These are phyloP conservation scores for Pseudogymnoascus sp. DNA, from an alignment of 2,329 filamentous ascomycete species.

Conservation along the genomic window DNA sequence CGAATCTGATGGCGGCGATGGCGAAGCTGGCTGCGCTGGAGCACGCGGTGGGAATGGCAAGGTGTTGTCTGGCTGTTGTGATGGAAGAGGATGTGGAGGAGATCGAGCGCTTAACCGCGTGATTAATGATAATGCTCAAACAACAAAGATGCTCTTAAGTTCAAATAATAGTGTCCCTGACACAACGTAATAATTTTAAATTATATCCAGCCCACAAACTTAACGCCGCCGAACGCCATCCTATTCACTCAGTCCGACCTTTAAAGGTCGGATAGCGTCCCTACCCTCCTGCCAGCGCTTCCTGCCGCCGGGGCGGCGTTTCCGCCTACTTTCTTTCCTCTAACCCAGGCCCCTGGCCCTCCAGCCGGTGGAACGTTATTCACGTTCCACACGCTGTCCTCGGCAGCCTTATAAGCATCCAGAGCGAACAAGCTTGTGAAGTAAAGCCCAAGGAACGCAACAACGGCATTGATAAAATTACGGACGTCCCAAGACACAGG, in stretches of 20 bases:
- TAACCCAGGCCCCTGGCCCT: neutral
- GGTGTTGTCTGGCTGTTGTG: conserved; percentile 65
- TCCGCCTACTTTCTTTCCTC: conserved; percentile 1
- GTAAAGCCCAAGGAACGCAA: conserved; percentile 53
- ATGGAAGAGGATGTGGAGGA: conserved; percentile 53
- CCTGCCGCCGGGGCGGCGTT: neutral
- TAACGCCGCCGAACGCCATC: neutral
- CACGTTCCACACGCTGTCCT: conserved; percentile 28
- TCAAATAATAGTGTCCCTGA: neutral
- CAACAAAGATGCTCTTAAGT: neutral
- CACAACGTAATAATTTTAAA: neutral
- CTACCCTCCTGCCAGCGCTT: neutral
- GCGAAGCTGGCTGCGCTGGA: conserved; percentile 75
- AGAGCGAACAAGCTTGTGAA: conserved; percentile 54
- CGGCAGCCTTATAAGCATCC: conserved; percentile 53
- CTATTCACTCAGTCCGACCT: neutral
- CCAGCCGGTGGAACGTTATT: neutral
- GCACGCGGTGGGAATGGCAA: conserved; percentile 60
- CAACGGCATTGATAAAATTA: conserved; percentile 40
- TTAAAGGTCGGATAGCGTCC: neutral
- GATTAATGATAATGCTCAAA: conserved; percentile 5
- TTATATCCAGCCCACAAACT: neutral
- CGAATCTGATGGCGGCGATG: conserved; percentile 72
- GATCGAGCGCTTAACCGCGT: neutral
- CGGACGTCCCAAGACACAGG: conserved; percentile 31